Conservation (phyloP, 257 asterid genomes). For the Rhazya stricta region DNA sequence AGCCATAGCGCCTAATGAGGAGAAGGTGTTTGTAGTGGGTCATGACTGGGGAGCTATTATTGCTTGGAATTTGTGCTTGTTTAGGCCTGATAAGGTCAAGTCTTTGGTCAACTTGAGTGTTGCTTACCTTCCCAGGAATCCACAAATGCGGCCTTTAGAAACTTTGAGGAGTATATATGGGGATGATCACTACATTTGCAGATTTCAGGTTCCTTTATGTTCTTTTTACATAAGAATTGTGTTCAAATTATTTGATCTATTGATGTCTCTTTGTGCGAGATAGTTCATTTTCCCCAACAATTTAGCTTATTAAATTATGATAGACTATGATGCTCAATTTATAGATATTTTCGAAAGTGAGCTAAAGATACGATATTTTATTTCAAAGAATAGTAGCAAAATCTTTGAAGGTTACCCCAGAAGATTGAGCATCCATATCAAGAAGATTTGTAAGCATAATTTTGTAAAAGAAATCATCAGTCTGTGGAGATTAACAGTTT, state of each 20-base stretch:
- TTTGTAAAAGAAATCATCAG: no score
- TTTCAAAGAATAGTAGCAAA: not conserved
- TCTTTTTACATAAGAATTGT: not conserved
- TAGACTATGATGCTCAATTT: not conserved
- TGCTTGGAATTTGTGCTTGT: constrained; percentile 64
- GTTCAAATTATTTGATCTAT: not conserved
- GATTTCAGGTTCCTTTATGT: constrained; percentile 51
- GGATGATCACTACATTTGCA: constrained; percentile 56
- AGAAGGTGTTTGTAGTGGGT: constrained; percentile 69
- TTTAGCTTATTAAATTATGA: not conserved
- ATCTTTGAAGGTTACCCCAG: not conserved
- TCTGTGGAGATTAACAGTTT: no score
- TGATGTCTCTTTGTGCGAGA: not conserved
- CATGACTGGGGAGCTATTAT: constrained; percentile 80
- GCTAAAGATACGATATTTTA: not conserved
- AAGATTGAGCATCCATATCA: not conserved
- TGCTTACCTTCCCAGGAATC: constrained; percentile 40
- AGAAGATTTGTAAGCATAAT: not conserved
- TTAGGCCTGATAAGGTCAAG: constrained; percentile 59
- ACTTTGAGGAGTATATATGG: constrained; percentile 35
- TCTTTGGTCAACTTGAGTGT: constrained; percentile 60
- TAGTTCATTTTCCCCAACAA: not conserved
- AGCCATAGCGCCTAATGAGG: constrained; percentile 41
- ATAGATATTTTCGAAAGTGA: not conserved
- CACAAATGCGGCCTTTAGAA: constrained; percentile 24